Base-by-base conservation (phyloP, 352 stramenopile species). In the Lagenidium giganteum region DNA sequence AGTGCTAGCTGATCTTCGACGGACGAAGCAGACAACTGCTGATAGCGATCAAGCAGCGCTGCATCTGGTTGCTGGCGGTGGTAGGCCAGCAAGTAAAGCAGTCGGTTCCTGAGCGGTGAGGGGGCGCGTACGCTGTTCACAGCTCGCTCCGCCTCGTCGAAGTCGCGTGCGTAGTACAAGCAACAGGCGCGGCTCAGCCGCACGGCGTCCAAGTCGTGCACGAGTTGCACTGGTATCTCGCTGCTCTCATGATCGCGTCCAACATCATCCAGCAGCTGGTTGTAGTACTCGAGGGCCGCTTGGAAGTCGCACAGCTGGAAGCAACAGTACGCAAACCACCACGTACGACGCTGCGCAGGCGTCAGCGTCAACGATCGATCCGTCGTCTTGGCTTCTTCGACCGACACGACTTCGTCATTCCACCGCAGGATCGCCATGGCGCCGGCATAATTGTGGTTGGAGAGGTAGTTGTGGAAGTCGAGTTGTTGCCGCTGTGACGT, bases 41-140 rank as follows among this genome's bases (percentile, higher is more conserved):
- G 50, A 41, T 81, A 79, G 12, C 52, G 87, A 54, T 97, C 92
- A 21, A 91, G 59, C 28, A 97, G 74, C 7, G 96, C 47, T 29
- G 89, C 83, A 31, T 95, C 86, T 3, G 44, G 36, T 11, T 75
- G 52, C 17, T 68, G 85, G 38, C 63, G 62, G 14, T 36, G 40
- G 37, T 82, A 56, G 0, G 64, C 63, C 3, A 80, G 38, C 5
- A 85, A 47, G 38, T 70, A 85, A 9, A 85, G 27, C 13, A 85
- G 45, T 0, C 72, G 67, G 47, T 83, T 75, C 53, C 71, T 81
- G 3, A 85, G 46, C 23, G 49, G 44, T n/a, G n/a, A n/a, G n/a
- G n/a, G n/a, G 17, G 63, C 51, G 17, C 67, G 61, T 21, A 58
- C 64, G n/a, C 54, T 65, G 12, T 61, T 51, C n/a, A 82, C 41